These are phyloP conservation scores for Botrytis paeoniae DNA, from an alignment of 2,329 filamentous ascomycete genomes.

Conservation along the genomic window DNA sequence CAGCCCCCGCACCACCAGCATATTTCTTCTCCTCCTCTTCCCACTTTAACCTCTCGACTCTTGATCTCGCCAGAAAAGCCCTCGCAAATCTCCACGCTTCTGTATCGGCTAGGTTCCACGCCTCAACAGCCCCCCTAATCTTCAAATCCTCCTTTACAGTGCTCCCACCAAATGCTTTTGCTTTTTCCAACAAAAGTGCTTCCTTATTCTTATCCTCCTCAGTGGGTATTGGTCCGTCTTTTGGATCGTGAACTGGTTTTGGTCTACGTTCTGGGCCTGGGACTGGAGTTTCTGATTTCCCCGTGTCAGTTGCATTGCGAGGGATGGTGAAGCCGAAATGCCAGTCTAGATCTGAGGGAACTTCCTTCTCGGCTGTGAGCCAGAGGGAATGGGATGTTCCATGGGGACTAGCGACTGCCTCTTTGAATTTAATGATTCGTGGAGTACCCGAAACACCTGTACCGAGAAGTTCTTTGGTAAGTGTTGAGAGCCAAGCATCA, in stretches of 20 bases:
- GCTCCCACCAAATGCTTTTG: conserved; percentile 48
- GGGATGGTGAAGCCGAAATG: conserved; percentile 83
- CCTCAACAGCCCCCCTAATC: conserved; percentile 56
- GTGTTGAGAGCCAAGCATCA: conserved; percentile 72
- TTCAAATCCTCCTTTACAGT: conserved; percentile 43
- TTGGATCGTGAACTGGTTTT: conserved; percentile 47
- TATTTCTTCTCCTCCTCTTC: conserved; percentile 67
- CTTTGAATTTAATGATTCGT: conserved; percentile 74
- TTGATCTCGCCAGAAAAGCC: conserved; percentile 61
- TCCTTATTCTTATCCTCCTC: conserved; percentile 55
- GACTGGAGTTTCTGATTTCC: conserved; percentile 55
- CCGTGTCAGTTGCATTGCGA: conserved; percentile 49
- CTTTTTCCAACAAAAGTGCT: conserved; percentile 51
- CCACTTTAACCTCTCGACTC: conserved; percentile 64
- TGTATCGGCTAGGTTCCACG: conserved; percentile 69
- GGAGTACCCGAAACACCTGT: conserved; percentile 58
- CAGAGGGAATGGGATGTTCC: conserved; percentile 68
- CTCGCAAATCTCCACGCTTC: conserved; percentile 75
- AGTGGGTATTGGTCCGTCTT: conserved; percentile 49
- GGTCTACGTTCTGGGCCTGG: conserved; percentile 56
- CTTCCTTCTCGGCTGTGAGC: conserved; percentile 68
- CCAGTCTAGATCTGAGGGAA: conserved; percentile 73
- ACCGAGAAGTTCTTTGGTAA: conserved; percentile 68
- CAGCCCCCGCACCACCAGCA: conserved; percentile 55
- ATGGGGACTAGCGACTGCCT: conserved; percentile 69